Base-by-base conservation (phyloP, 495 filamentous ascomycete species). In the Podospora conica region DNA sequence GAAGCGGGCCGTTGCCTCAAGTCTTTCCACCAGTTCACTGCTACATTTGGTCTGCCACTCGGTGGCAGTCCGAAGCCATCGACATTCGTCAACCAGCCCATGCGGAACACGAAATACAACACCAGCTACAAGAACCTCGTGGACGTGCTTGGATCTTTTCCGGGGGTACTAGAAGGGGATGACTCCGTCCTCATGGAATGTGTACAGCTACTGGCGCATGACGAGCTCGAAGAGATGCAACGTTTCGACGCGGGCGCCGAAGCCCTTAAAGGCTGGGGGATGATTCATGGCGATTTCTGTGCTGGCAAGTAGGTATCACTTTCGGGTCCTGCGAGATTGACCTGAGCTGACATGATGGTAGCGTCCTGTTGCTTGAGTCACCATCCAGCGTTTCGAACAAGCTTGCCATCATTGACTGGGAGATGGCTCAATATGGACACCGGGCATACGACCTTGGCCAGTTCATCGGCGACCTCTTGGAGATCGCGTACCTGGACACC, bases 271-370 rank as follows among this genome's bases (percentile, higher is more conserved):
- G n/a, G n/a, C 6, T 66, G 67, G 62, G 66, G 71, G 1, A 58
- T 82, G 3, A 84, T 86, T 33, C 85, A 86, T 71, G 84, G 85
- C 3, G 84, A 86, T 66, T 84, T 85, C 59, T 87, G 85, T 81
- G 78, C 78, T 20, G 84, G 83, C 10, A 87, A 87, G 73, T 75
- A 67, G 6, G 72, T 66, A 10, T 56, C 61, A n/a, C 58, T 61
- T 12, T 6, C 33, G 25, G 21, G 55, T 11, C 40, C 8, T 33
- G 5, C 15, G 3, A 20, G 9, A 53, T 21, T 21, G 8, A 25
- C 29, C 33, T 8, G 18, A 28, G 11, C 25, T 59, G 18, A 59
- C 27, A 20, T 4, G 10, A 22, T 28, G 29, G n/a, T 23, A 61
- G 59, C 33, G 23, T 65, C 59, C 33, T 66, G 31, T 64, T 66